Base-by-base conservation (phyloP, 441 rosid genomes). In the Geranium incanum region DNA sequence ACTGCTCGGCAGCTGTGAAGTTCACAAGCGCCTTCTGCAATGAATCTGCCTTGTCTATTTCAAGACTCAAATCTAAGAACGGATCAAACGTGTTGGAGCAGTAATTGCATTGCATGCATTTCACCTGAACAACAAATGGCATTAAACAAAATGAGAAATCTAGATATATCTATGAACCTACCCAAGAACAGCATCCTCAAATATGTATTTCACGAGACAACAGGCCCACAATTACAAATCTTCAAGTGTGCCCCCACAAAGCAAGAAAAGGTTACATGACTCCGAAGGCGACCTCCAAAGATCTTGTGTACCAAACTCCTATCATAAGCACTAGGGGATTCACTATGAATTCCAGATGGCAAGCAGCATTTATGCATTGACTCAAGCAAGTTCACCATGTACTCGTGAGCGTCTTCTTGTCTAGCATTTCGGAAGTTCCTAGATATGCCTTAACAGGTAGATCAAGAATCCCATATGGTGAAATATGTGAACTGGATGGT, bases 351-450 rank as follows among this genome's bases (percentile, higher is more conserved):
- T 76, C 99, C 98, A 21, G 93, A 92, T 62, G 99, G 97, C 72
- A 95, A 82, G 89, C 95, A 92, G 75, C 99, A 95, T 76, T 87
- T 95, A 77, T 95, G 98, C 98, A 95, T 95, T 37, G 96, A 92
- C 78, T 95, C 99, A 67, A 95, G 85, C 80, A 95, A 80, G 84
- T 80, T 92, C 70, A 95, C 94, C 99, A 95, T 92, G 83, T 88
- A 92, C 60, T 95, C 99, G 48, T 95, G 99, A 0, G 99, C 99
- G 79, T 95, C 98, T 81, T 95, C 98, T 75, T 92, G 97, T 74
- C 97, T 81, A 33, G 87, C 80, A 68, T 76, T 92, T 74, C 92
- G 83, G 74, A 95, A 92, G 80, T 83, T 92, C 66, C 89, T 85
- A 69, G 99, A 95, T 80, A 90, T 84, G 82, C 96, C 97, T 90